Base-by-base conservation (phyloP, 768 basidiomycete species). In the Agaricus blazei region DNA sequence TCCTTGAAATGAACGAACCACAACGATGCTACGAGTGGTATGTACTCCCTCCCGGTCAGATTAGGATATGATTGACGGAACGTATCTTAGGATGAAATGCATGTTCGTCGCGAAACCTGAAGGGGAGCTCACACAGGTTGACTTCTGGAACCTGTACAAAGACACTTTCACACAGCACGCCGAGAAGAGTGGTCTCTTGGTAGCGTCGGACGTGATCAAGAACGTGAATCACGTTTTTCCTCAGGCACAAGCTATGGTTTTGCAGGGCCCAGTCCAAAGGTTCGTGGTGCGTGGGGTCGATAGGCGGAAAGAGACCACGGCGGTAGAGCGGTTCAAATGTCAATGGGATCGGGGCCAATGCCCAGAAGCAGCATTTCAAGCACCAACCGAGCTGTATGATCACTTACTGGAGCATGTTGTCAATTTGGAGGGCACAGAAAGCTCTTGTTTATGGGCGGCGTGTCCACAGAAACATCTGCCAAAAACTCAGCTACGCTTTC, bases 121-220 rank as follows among this genome's bases (percentile, higher is more conserved):
- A 3, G 83, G 88, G 3, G 90, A 94, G 64, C 73, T 98, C 45
- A 93, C 92, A 0, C 97, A 98, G 68, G 93, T 96, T 34, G 87
- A 91, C 53, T 92, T 99, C 64, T 99, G 96, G 95, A 92, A 83
- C 54, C 78, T 94, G 11, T 99, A 99, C 72, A 87, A 88, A 59
- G 88, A 90, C 56, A 82, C 82, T 1, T 97, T 98, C 63, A 71
- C 79, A 1, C 82, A 84, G 1, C 77, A 75, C 63, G 67, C 77
- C 56, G 80, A 83, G 1, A 75, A 75, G 53, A 74, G 81, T 55
- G 80, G 81, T 9, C 72, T 92, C 43, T 80, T 94, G 2, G 81
- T 85, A 2, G 95, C 97, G 0, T 87, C 91, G 1, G 96, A 99
- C 43, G 90, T 97, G 48, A 98, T 99, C 68, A 95, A 96, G 70